These are phyloP conservation scores for Salix caprea DNA, from an alignment of 345 rosid species.

Conservation along the genomic window DNA sequence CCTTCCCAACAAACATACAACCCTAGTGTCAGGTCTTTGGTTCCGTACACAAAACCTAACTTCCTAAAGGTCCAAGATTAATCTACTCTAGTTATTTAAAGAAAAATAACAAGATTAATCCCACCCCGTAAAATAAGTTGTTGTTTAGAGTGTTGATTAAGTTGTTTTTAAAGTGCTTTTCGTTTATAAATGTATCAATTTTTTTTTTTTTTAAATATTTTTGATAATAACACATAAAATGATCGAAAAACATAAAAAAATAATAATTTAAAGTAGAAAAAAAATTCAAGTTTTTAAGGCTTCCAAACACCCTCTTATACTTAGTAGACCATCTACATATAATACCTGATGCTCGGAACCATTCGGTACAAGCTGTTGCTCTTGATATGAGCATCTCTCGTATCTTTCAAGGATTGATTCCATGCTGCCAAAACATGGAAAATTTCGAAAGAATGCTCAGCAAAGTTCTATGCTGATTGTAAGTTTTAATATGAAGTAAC, in stretches of 20 bases:
- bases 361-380: conserved; percentile 31
- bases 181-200: no score
- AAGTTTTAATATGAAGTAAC: not conserved
- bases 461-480: not conserved
- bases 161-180: no score
- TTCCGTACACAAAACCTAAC: not conserved
- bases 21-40: not conserved
- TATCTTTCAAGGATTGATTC: conserved; percentile 70
- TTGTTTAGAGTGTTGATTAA: no score
- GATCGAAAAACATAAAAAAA: no score
- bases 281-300: no score
- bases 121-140: not conserved
- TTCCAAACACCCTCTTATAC: not conserved
- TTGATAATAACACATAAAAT: no score
- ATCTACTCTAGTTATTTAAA: no score
- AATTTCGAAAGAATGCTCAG: not conserved
- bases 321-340: not conserved
- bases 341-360: conserved; percentile 37
- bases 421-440: conserved; percentile 40
- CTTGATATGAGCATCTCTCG: conserved; percentile 44
- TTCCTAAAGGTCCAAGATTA: not conserved
- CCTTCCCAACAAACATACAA: not conserved
- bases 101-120: not conserved
- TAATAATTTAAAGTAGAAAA: no score
- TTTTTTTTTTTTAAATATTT: no score